Evolutionary conservation across 768 basidiomycete species (phyloP), one percentile per base, ranked within the genome.

Genomic region (Cyclocybe cylindracea): DNA sequence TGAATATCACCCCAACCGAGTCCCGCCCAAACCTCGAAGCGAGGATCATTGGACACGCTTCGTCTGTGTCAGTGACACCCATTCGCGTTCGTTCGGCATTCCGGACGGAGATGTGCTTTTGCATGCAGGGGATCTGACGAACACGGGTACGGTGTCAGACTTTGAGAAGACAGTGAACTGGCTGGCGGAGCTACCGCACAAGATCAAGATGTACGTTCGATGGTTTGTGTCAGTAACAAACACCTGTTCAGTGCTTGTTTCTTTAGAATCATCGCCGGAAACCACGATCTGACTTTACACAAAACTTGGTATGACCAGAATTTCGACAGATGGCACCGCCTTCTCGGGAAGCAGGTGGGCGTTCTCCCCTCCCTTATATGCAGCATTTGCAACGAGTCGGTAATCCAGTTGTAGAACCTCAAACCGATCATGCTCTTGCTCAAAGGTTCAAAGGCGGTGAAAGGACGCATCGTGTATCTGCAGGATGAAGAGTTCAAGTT

Each of bases 91-190:
- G 4, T 83, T 78, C 48, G 36, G 54, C 8, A 74, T 86, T 1
- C 87, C 87, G 4, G 57, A 67, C 3, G 85, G 87, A 10, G 87
- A 89, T 56, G 82, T 89, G 1, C 71, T 89, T 2, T 62, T 89
- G 14, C 85, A 89, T 55, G 74, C 73, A 18, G 87, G 87, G 1
- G 87, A 89, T 55, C 64, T 89, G 43, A 85, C 83, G 16, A 72
- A 75, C 19, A 66, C 62, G 40, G 86, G 87, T 1, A 70, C 57
- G 2, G 50, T 73, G 24, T 49, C 63, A 1, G 76, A 84, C 19
- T 71, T 87, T 39, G 50, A 69, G 43, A 65, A 58, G 39, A 86
- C 83, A 10, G 68, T 83, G 60, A 72, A 79, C 7, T 88, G 86
- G 87, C 62, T 88, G 38, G 76, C 64, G 51, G 61, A 66, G 9